These are phyloP conservation scores for Suhomyces prunicola DNA, from an alignment of 805 yeast species.

Conservation along the genomic window DNA sequence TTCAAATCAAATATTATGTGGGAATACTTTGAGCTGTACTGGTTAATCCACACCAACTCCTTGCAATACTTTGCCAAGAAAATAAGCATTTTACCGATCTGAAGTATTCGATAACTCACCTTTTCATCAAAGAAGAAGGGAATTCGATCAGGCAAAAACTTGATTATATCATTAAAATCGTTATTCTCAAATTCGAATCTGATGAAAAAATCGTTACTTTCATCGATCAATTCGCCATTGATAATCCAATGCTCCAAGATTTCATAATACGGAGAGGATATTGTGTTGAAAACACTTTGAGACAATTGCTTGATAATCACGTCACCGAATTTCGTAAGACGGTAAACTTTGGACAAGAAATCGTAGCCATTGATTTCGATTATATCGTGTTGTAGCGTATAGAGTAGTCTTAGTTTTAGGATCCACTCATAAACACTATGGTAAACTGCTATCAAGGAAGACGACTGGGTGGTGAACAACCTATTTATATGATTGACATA, in stretches of 20 bases:
- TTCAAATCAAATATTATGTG: constrained; percentile 26
- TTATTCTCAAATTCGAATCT: constrained; percentile 26
- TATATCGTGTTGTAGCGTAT: constrained; percentile 39
- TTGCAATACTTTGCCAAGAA: constrained; percentile 65
- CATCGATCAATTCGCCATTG: constrained; percentile 58
- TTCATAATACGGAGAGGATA: constrained; percentile 58
- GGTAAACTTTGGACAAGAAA: constrained; percentile 51
- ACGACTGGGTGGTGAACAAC: constrained; percentile 25
- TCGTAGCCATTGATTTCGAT: constrained; percentile 42
- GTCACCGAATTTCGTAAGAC: constrained; percentile 65
- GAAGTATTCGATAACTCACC: constrained; percentile 47
- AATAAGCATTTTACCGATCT: constrained; percentile 69
- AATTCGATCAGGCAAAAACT: constrained; percentile 29
- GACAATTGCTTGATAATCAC: constrained; percentile 43
- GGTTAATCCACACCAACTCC: constrained; percentile 62
- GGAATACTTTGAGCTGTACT: constrained; percentile 35
- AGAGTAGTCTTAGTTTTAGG: constrained; percentile 55
- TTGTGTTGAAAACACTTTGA: constrained; percentile 38
- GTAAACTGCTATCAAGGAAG: constrained; percentile 34
- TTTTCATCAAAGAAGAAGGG: constrained; percentile 46
- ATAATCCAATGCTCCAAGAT: constrained; percentile 65
- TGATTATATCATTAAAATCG: constrained; percentile 34
- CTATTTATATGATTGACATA: constrained; percentile 38
- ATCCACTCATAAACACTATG: constrained; percentile 49
- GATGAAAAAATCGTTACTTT: constrained; percentile 62